A percentile compares a stretch with the other conserved stretches of the same genome.
These are phyloP conservation scores for Heterobasidion occidentale DNA, from an alignment of 1,284 basidiomycete genomes.

Conservation along the genomic window DNA sequence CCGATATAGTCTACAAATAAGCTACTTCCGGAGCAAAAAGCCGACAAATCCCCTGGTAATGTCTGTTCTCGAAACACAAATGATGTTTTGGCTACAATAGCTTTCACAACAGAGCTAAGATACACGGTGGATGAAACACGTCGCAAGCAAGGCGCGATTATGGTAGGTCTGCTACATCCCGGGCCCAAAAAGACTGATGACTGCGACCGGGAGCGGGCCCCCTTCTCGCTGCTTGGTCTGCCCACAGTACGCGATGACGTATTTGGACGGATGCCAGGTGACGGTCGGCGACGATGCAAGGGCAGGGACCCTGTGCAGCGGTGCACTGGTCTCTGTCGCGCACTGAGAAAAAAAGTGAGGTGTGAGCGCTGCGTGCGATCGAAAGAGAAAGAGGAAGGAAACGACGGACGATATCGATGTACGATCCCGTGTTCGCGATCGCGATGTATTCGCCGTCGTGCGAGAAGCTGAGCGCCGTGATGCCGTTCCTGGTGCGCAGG, in stretches of 20 bases:
- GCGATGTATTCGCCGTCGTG: slow-evolving; percentile 75
- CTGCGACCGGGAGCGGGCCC: slow-evolving; percentile 50
- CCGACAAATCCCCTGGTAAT: no score
- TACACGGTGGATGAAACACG: no score
- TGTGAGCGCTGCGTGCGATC: background rate
- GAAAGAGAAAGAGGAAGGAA: background rate
- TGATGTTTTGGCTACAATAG: no score
- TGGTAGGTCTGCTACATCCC: slow-evolving; percentile 21
- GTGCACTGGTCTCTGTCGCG: slow-evolving; percentile 63
- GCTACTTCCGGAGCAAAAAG: no score
- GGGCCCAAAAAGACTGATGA: slow-evolving; percentile 64
- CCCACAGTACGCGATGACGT: slow-evolving; percentile 71
- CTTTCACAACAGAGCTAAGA: no score
- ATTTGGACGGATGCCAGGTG: slow-evolving; percentile 72
- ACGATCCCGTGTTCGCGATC: slow-evolving; percentile 60
- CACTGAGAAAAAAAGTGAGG: slow-evolving; percentile 35
- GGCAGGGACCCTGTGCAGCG: slow-evolving; percentile 61
- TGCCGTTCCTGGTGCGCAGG: slow-evolving; percentile 41
- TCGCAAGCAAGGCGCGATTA: background rate
- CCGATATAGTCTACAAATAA: no score
- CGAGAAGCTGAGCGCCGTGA: slow-evolving; percentile 74
- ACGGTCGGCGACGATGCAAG: slow-evolving; percentile 61
- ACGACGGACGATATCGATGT: slow-evolving; percentile 62
- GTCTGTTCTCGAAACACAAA: no score
- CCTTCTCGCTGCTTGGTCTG: slow-evolving; percentile 58